Evolutionary conservation across 1,284 basidiomycete genomes (phyloP), one percentile per base, ranked within the genome.

Genomic region (Microbotryum violaceum): DNA sequence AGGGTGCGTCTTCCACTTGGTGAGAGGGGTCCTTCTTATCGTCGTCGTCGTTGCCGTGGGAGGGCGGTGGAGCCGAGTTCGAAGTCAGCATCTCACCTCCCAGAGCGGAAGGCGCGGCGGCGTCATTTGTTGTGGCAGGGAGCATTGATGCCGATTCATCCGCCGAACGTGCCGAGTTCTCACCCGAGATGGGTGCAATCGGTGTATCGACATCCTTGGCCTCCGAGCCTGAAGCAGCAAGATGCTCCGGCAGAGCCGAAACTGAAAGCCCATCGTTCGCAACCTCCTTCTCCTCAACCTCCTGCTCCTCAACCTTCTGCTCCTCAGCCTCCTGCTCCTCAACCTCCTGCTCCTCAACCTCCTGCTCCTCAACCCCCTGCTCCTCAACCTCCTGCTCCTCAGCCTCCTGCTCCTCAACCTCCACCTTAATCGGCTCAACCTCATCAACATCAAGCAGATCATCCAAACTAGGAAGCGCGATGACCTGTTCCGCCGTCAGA

Each of bases 1-100:
- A 84, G 6, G 82, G 77, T 57, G 81, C 77, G 21, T 74, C 61
- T 42, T 42, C 37, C 9, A 14, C 12, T 42, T 42, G 37, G 12
- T 10, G 37, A 16, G 2, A 10, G 3, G 37, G 4, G 1, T 42
- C 12, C 37, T 42, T 42, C 16, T 42, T 37, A 9, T 37, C 14
- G 37, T 42, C 37, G 12, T 42, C 37, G 37, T 42, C 37, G 37
- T 42, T 3, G 37, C 37, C 37, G 16, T 42, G 14, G 14, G 37
- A 42, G 14, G 37, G 18, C 4, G 37, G 16, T 1, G 14, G 14
- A 42, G 37, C 14, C 14, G 37, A 42, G 12, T 42, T 42, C 4
- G 16, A 42, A 12, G 37, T 42, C 37, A 42, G 16, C 37, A 42
- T 42, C 16, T 42, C 37, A 42, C 37, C 37, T 10, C 37, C 37